Evolutionary conservation across 2,329 filamentous ascomycete species (phyloP), one percentile per base, ranked within the genome.

Genomic region (Fusarium robinianum): DNA sequence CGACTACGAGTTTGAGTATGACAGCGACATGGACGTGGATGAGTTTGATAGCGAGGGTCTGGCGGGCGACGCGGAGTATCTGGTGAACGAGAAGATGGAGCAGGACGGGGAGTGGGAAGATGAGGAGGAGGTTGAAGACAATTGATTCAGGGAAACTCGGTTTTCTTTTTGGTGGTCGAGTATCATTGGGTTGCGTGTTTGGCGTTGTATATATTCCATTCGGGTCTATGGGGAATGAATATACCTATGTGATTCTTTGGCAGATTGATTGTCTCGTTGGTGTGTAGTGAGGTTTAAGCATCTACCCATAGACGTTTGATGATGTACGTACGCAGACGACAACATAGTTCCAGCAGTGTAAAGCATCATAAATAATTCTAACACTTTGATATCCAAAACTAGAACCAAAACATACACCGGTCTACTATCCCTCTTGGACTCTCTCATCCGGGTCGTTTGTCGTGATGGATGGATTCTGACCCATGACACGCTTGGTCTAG

Each of bases 31-130:
- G 69, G 72, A 74, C 19, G 66, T 73, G 23, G 74, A 79, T 5
- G 72, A 72, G 3, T 72, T 78, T 42, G 79, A 77, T 51, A 78
- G 73, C 47, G 77, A 75, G 57, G 77, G 70, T 8, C 63, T 73
- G 53, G 77, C 62, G 29, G 79, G 72, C 23, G 78, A 71, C 60
- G 76, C 65, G 32, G 78, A 72, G 66, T 75, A 70, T 58, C 70
- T 70, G 58, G 64, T 73, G 17, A 77, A 79, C 38, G 71, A 76
- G 48, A 61, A 62, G 45, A 74, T 75, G 67, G 76, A 78, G 34
- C 68, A 76, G 16, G 70, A 73, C 1, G 74, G 69, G 4, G 75
- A 78, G 26, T 80, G 75, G 74, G 75, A 79, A 55, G 75, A 78
- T 19, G 75, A 78, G 51, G 65, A 73, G 26, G 71, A 75, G 51